These are phyloP conservation scores for Clavariopsis aquatica DNA, from an alignment of 495 filamentous ascomycete genomes.

Conservation along the genomic window DNA sequence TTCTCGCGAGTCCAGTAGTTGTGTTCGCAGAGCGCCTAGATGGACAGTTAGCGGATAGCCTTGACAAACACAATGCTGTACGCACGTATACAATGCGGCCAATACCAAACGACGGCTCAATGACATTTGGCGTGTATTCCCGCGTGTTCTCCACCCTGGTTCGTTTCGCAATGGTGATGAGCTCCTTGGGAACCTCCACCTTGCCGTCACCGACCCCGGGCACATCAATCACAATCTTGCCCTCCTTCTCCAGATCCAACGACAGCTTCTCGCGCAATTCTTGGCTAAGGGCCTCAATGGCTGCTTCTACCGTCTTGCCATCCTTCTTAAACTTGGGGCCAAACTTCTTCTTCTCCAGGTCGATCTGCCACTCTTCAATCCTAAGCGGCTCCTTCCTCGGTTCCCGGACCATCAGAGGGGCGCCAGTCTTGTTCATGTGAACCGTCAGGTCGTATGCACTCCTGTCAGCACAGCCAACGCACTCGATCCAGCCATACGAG, in stretches of 20 bases:
- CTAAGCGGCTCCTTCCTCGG: slow-evolving; percentile 64
- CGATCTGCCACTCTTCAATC: slow-evolving; percentile 73
- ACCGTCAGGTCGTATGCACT: slow-evolving; percentile 79
- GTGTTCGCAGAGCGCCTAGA: slow-evolving; percentile 64
- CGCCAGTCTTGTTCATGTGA: slow-evolving; percentile 78
- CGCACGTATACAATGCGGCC: slow-evolving; percentile 71
- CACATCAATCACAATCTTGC: slow-evolving; percentile 69
- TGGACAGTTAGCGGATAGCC: neutral
- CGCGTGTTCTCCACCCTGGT: slow-evolving; percentile 68
- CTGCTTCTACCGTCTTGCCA: slow-evolving; percentile 69
- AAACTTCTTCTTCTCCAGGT: slow-evolving; percentile 81
- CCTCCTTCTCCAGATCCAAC: slow-evolving; percentile 62
- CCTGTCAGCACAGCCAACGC: slow-evolving; percentile 80
- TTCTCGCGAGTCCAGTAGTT: slow-evolving; percentile 71
- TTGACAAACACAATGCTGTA: neutral
- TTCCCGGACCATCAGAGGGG: slow-evolving; percentile 70
- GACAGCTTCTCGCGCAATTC: slow-evolving; percentile 70
- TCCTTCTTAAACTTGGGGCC: slow-evolving; percentile 82
- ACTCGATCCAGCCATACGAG: slow-evolving; percentile 83
- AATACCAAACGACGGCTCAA: slow-evolving; percentile 85
- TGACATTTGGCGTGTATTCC: slow-evolving; percentile 75
- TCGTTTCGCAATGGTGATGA: slow-evolving; percentile 70
- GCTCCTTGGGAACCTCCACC: slow-evolving; percentile 70
- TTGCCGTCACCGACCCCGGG: slow-evolving; percentile 62
- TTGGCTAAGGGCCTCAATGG: slow-evolving; percentile 66